These are phyloP conservation scores for Anthoceros angustus DNA, from an alignment of 225 moss, liverwort and hornwort genomes.

Conservation along the genomic window DNA sequence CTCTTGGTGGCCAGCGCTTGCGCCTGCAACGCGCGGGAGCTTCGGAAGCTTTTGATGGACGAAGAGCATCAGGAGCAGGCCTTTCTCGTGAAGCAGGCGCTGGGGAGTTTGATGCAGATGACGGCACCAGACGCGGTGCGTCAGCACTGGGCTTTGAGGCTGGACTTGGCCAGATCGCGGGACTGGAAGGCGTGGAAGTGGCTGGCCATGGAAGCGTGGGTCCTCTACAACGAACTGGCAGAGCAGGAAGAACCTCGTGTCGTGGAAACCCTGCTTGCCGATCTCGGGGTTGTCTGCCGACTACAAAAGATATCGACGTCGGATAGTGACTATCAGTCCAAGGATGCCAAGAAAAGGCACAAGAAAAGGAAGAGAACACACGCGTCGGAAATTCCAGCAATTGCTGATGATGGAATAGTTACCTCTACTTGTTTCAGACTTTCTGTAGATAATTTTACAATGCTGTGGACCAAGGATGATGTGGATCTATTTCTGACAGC, in stretches of 20 bases:
- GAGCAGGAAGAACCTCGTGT: slow-evolving; percentile 15
- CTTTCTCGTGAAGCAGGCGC: slow-evolving; percentile 18
- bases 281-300: slow-evolving; percentile 26
- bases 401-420: background rate
- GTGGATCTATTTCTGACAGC: background rate
- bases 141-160: slow-evolving; percentile 63
- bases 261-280: slow-evolving; percentile 44
- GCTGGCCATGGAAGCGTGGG: slow-evolving; percentile 66
- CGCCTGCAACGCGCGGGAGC: slow-evolving; percentile 36
- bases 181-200: slow-evolving; percentile 40
- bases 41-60: slow-evolving; percentile 37
- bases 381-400: background rate
- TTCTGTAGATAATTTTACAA: background rate
- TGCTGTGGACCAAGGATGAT: background rate
- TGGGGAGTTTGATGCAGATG: slow-evolving; percentile 12
- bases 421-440: background rate
- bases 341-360: background rate
- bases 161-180: slow-evolving; percentile 16
- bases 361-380: background rate
- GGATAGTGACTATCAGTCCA: background rate
- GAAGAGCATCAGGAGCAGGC: slow-evolving; percentile 55
- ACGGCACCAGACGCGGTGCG: slow-evolving; percentile 15
- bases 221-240: slow-evolving; percentile 38
- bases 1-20: slow-evolving; percentile 52
- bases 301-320: background rate